phyloP scores from a whole-genome alignment of 1,284 basidiomycete genomes.

The Tilletiaria anomala region DNA sequence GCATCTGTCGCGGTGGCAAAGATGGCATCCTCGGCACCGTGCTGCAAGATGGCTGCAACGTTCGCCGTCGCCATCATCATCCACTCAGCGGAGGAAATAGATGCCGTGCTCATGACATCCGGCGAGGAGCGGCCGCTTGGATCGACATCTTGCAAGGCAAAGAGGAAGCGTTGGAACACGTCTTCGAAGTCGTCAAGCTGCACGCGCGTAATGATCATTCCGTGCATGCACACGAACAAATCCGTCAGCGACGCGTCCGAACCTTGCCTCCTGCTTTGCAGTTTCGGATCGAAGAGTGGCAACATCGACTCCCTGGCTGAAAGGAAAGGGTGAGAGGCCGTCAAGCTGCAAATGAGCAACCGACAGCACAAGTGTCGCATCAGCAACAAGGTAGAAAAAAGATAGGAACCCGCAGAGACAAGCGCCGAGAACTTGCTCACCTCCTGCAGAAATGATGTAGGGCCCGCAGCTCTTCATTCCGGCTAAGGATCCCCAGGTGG shows the following conservation, averaged over 20 bases:
- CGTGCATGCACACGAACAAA: constrained; percentile 79
- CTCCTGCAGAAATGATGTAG: constrained; percentile 94
- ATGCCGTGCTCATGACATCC: not conserved
- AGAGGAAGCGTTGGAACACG: constrained; percentile 59
- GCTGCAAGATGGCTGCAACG: constrained; percentile 68
- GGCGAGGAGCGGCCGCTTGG: constrained; percentile 25
- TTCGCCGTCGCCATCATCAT: constrained; percentile 90
- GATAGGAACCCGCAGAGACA: constrained; percentile 4
- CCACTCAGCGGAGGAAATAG: constrained; percentile 54
- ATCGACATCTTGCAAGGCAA: constrained; percentile 46
- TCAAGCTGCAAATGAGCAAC: too few species aligned
- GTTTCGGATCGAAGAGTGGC: too few species aligned
- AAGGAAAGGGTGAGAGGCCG: too few species aligned
- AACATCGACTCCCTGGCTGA: too few species aligned
- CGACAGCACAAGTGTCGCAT: too few species aligned
- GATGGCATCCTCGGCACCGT: constrained; percentile 61
- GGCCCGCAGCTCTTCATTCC: constrained; percentile 62
- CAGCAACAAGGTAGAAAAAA: not conserved
- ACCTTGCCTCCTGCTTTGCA: too few species aligned
- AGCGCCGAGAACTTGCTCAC: too few species aligned
- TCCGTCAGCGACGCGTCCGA: too few species aligned
- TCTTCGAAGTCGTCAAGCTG: constrained; percentile 77
- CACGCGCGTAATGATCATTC: constrained; percentile 87
- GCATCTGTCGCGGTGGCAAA: constrained; percentile 41
- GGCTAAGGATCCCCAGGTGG: constrained; percentile 75